These are phyloP conservation scores for Verticillium longisporum DNA, from an alignment of 2,329 filamentous ascomycete genomes.

Conservation along the genomic window DNA sequence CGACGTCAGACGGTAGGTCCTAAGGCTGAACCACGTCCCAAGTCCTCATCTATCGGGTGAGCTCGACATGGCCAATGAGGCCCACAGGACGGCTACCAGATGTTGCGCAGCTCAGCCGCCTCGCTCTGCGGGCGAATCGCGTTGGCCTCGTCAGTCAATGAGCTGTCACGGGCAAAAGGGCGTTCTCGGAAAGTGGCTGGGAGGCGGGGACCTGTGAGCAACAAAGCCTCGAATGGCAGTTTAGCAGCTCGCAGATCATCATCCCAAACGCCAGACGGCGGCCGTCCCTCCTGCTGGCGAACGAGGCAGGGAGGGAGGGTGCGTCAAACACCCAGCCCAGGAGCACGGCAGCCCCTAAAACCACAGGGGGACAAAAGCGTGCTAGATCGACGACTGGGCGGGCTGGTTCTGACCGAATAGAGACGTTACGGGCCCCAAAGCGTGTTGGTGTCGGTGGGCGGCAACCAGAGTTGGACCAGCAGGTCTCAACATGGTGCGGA, in stretches of 20 bases:
- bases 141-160: too few species aligned
- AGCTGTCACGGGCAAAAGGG: background rate
- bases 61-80: background rate
- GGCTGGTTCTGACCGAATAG: background rate
- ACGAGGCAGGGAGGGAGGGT: background rate
- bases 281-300: background rate
- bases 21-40: background rate
- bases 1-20: background rate
- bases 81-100: background rate
- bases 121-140: background rate
- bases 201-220: background rate
- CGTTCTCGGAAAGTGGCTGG: background rate
- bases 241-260: background rate
- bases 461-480: background rate
- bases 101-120: background rate
- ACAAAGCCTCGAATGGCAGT: background rate
- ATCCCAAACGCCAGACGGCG: background rate
- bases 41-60: background rate
- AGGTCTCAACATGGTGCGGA: background rate
- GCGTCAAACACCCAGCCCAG: background rate
- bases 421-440: constrained; percentile 1
- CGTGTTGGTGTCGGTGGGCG: background rate
- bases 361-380: background rate
- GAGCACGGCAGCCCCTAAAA: background rate
- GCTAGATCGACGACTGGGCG: background rate